Evolutionary conservation across 129 eudicot species (phyloP).

Genomic region (Oenanthe sinensis): DNA sequence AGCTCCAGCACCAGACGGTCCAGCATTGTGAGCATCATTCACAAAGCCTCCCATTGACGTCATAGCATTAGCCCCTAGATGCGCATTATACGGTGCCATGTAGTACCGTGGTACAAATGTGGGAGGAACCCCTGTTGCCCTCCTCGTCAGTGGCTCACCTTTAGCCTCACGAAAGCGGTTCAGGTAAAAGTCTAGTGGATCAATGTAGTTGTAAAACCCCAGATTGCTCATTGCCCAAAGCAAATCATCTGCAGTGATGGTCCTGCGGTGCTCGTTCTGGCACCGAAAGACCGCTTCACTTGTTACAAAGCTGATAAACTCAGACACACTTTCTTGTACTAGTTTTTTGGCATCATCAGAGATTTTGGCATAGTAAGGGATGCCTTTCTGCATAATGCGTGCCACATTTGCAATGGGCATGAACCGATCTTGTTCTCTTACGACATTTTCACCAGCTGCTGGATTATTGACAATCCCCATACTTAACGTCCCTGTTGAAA

Average conservation of each 20-base stretch:
- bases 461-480: background rate
- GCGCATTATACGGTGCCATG: conserved; percentile 32
- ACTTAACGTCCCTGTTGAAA: too few species aligned
- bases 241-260: conserved; percentile 92
- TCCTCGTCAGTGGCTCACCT: conserved; percentile 45
- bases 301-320: conserved; percentile 86
- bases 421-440: conserved; percentile 83
- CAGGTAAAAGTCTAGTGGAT: conserved; percentile 75
- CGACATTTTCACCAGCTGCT: background rate
- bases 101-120: conserved; percentile 30
- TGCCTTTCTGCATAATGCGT: conserved; percentile 70
- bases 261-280: conserved; percentile 84
- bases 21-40: conserved; percentile 36
- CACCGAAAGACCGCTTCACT: conserved; percentile 89
- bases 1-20: background rate
- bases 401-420: conserved; percentile 95
- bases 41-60: conserved; percentile 31
- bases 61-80: conserved; percentile 31
- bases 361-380: conserved; percentile 77
- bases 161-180: conserved; percentile 71
- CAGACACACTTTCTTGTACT: conserved; percentile 89
- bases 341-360: conserved; percentile 90
- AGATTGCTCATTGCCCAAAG: conserved; percentile 92
- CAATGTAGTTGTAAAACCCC: conserved; percentile 91
- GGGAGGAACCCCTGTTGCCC: too few species aligned